These are phyloP conservation scores for Termitomyces titanicus DNA, from an alignment of 768 basidiomycete species.

Conservation along the genomic window DNA sequence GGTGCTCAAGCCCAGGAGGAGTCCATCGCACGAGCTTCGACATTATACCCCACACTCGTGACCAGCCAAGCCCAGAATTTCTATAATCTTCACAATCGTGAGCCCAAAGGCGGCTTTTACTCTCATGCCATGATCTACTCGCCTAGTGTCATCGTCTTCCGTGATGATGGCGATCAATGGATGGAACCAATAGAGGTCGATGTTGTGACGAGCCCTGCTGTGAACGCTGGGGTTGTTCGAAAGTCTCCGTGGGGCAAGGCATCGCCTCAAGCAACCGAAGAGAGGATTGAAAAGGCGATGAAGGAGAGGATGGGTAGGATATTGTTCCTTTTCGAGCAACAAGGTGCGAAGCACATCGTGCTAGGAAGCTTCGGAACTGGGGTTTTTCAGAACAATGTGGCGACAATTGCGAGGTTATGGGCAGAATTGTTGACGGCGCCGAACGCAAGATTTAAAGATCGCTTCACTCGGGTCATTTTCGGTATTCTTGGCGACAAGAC, in stretches of 20 bases:
- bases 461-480: slow-evolving; percentile 64
- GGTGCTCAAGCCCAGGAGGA: slow-evolving; percentile 82
- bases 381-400: slow-evolving; percentile 65
- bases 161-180: slow-evolving; percentile 59
- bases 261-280: slow-evolving; percentile 20
- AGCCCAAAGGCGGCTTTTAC: slow-evolving; percentile 55
- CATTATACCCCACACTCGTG: slow-evolving; percentile 60
- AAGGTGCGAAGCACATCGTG: slow-evolving; percentile 56
- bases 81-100: slow-evolving; percentile 54
- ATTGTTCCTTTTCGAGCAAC: slow-evolving; percentile 59
- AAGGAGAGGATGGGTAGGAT: slow-evolving; percentile 69
- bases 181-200: slow-evolving; percentile 56
- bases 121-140: slow-evolving; percentile 80
- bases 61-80: slow-evolving; percentile 53
- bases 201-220: slow-evolving; percentile 70
- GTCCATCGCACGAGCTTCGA: slow-evolving; percentile 73
- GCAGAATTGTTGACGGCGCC: slow-evolving; percentile 49
- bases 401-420: slow-evolving; percentile 60
- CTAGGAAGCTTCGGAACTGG: slow-evolving; percentile 79
- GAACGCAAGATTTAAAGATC: slow-evolving; percentile 48
- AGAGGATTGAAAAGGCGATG: slow-evolving; percentile 53
- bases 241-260: slow-evolving; percentile 19
- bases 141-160: slow-evolving; percentile 57
- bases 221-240: slow-evolving; percentile 56
- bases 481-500: slow-evolving; percentile 44